Conservation (phyloP, 2,329 filamentous ascomycete species). For the Penicillium olsonii region DNA sequence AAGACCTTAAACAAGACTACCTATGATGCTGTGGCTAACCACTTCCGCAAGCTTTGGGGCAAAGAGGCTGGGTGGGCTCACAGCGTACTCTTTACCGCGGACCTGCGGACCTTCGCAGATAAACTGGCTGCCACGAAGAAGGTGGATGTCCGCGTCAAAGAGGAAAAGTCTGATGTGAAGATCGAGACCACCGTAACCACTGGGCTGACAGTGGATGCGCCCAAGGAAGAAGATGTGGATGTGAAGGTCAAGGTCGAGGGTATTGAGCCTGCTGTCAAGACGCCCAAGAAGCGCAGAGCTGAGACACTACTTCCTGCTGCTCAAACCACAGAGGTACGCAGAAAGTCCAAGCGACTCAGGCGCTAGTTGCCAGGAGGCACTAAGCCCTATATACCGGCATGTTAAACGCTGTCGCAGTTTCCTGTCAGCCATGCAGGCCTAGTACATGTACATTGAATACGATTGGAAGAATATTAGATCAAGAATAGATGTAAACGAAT, state of each 20-base stretch:
- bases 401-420: no score
- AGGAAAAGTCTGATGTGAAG: constrained; percentile 28
- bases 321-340: constrained; percentile 27
- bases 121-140: constrained; percentile 48
- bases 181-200: constrained; percentile 31
- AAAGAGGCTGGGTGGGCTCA: constrained; percentile 96
- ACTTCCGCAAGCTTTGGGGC: constrained; percentile 89
- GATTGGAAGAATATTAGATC: neutral
- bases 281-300: constrained; percentile 17
- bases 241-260: constrained; percentile 23
- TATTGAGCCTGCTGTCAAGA: constrained; percentile 12
- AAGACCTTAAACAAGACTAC: constrained; percentile 85
- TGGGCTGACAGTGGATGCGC: constrained; percentile 26
- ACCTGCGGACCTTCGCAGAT: constrained; percentile 81
- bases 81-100: constrained; percentile 92
- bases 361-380: no score
- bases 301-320: constrained; percentile 23
- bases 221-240: constrained; percentile 22
- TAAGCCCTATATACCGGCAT: no score
- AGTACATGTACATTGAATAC: no score
- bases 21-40: constrained; percentile 86
- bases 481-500: neutral
- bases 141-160: constrained; percentile 36
- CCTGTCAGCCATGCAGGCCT: no score
- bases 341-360: constrained; percentile 34